phyloP scores from a whole-genome alignment of 2,329 filamentous ascomycete species.

The Cyclaneusma minus region DNA sequence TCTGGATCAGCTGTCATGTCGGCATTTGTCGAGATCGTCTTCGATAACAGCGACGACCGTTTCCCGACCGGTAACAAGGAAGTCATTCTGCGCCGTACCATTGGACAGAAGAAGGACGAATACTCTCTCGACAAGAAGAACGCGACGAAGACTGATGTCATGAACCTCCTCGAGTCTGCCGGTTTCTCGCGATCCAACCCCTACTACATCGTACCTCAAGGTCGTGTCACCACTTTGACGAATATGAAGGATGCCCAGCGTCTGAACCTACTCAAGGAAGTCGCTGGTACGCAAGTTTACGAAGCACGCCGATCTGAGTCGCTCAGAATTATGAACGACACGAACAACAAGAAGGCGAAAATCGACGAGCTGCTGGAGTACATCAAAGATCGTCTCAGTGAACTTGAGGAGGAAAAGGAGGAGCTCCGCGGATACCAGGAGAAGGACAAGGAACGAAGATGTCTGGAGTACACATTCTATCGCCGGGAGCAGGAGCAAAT shows the following conservation, averaged over 20 bases:
- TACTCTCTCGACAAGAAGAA: constrained; percentile 97
- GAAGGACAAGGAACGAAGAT: constrained; percentile 81
- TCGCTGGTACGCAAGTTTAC: constrained; percentile 96
- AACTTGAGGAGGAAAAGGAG: constrained; percentile 94
- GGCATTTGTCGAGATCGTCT: constrained; percentile 98
- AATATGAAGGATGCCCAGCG: constrained; percentile 98
- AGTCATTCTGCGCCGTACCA: constrained; percentile 80
- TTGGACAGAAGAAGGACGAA: constrained; percentile 95
- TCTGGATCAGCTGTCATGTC: constrained; percentile 97
- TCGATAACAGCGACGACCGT: constrained; percentile 92
- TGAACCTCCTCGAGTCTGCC: constrained; percentile 88
- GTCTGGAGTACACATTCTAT: constrained; percentile 88
- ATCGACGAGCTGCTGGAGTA: constrained; percentile 87
- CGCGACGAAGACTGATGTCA: constrained; percentile 83
- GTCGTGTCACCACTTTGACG: constrained; percentile 84
- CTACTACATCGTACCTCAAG: constrained; percentile 98
- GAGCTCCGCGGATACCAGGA: constrained; percentile 89
- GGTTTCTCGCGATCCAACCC: constrained; percentile 96
- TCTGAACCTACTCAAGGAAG: constrained; percentile 82
- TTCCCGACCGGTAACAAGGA: constrained; percentile 90
- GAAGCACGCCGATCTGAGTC: constrained; percentile 84
- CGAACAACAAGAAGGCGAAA: constrained; percentile 83
- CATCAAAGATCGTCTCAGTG: constrained; percentile 76
- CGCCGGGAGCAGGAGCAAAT: constrained; percentile 76
- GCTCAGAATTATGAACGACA: constrained; percentile 92